Conservation (phyloP, 352 stramenopile species). For the Phytophthora chlamydospora region DNA sequence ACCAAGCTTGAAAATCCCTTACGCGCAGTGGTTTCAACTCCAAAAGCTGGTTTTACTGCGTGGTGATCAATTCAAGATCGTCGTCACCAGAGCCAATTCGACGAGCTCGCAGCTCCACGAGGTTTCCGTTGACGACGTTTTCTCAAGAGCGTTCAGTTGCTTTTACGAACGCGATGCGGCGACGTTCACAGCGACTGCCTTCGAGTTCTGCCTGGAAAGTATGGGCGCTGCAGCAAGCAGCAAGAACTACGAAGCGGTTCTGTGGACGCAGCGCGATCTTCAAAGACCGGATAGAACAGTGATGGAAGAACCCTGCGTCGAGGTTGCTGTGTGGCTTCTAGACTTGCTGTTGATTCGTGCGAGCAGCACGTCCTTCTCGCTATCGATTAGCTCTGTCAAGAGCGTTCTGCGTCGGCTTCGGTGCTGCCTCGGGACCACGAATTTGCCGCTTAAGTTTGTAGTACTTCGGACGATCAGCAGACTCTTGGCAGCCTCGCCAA, state of each 20-base stretch:
- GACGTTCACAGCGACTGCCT: constrained; percentile 24
- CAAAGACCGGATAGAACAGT: constrained; percentile 50
- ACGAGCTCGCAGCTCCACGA: constrained; percentile 8
- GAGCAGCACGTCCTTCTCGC: neutral
- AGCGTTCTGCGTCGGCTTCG: constrained; percentile 30
- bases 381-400: constrained; percentile 7
- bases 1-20: constrained; percentile 14
- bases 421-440: constrained; percentile 46
- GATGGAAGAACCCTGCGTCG: constrained; percentile 70
- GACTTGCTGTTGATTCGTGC: constrained; percentile 45
- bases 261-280: constrained; percentile 85
- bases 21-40: constrained; percentile 44
- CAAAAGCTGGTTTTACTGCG: constrained; percentile 61
- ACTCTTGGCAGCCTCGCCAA: constrained; percentile 34
- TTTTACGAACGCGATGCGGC: constrained; percentile 17
- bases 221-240: constrained; percentile 60
- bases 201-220: constrained; percentile 67
- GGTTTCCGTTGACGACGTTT: constrained; percentile 17
- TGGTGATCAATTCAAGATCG: constrained; percentile 49
- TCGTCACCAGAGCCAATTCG: neutral
- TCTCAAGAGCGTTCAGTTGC: constrained; percentile 19
- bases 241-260: constrained; percentile 58
- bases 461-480: constrained; percentile 53
- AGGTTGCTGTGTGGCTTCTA: constrained; percentile 74
- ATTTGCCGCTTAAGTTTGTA: constrained; percentile 74